Percentiles rank a stretch among this genome's conserved stretches.
phyloP scores from a whole-genome alignment of 352 stramenopile genomes.

The Pythium aquatile region DNA sequence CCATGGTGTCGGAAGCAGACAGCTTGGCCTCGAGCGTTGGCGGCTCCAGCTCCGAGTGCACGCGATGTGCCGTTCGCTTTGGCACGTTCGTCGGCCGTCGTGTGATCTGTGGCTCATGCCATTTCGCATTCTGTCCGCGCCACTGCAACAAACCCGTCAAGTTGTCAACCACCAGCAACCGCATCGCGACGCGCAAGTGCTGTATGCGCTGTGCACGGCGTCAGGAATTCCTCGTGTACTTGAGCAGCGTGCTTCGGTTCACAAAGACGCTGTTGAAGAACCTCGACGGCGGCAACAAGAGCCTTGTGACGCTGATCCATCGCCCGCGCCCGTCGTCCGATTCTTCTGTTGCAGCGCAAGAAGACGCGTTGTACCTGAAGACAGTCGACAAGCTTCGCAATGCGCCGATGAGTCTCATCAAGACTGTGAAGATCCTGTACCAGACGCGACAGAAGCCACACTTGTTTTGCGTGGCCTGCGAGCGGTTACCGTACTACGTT shows the following conservation, averaged over 20 bases:
- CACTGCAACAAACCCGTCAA: conserved; percentile 56
- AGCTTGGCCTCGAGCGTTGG: not conserved
- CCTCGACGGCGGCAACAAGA: conserved; percentile 11
- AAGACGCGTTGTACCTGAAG: conserved; percentile 36
- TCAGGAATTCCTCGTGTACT: conserved; percentile 57
- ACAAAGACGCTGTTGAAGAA: conserved; percentile 35
- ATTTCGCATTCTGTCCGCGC: conserved; percentile 51
- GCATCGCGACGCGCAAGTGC: conserved; percentile 34
- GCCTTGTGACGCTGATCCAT: conserved; percentile 21
- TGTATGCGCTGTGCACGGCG: conserved; percentile 52
- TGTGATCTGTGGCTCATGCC: conserved; percentile 62
- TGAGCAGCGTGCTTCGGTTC: conserved; percentile 36
- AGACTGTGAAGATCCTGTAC: conserved; percentile 79
- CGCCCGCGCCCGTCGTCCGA: not conserved
- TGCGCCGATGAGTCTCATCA: conserved; percentile 69
- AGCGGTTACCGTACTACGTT: conserved; percentile 68
- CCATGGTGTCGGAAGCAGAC: conserved; percentile 18
- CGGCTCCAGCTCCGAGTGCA: conserved; percentile 29
- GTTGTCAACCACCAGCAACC: conserved; percentile 42
- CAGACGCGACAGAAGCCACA: conserved; percentile 69
- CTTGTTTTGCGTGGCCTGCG: conserved; percentile 61
- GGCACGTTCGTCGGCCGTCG: conserved; percentile 41
- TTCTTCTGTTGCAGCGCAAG: conserved; percentile 6
- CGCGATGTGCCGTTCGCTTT: conserved; percentile 55
- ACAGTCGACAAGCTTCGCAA: conserved; percentile 52